Evolutionary conservation across 2,329 filamentous ascomycete genomes (phyloP).

Genomic region (Fusarium anguioides): DNA sequence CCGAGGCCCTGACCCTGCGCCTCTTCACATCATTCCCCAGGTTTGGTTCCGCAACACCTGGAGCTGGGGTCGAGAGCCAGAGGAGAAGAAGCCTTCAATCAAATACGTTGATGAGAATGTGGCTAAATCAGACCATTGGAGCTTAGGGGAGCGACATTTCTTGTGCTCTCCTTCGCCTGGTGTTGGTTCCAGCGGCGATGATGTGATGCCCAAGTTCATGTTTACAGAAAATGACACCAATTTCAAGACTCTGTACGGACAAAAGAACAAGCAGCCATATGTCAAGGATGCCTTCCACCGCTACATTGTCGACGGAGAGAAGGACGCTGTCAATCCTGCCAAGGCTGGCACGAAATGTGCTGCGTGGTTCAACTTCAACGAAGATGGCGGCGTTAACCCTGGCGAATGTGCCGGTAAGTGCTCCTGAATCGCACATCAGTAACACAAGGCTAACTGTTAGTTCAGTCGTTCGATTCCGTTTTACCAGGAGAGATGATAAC

Average conservation of each 20-base stretch:
- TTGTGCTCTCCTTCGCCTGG: constrained; percentile 91
- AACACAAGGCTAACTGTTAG: not conserved
- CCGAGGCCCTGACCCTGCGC: constrained; percentile 87
- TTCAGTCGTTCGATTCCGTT: constrained; percentile 86
- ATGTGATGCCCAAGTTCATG: constrained; percentile 85
- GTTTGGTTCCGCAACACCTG: constrained; percentile 98
- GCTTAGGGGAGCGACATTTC: constrained; percentile 84
- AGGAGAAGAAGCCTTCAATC: constrained; percentile 84
- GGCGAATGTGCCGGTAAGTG: constrained; percentile 86
- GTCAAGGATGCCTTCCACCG: constrained; percentile 97
- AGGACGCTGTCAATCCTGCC: constrained; percentile 82
- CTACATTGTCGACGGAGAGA: constrained; percentile 84
- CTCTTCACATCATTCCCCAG: constrained; percentile 92
- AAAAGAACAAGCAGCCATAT: constrained; percentile 82
- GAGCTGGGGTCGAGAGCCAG: constrained; percentile 87
- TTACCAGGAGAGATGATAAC: constrained; percentile 78
- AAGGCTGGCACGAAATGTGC: constrained; percentile 87
- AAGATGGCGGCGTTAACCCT: constrained; percentile 85
- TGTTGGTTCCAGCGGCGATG: constrained; percentile 79
- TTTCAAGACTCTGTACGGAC: constrained; percentile 78
- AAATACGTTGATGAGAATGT: constrained; percentile 72
- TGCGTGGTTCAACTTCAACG: constrained; percentile 92
- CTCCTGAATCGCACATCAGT: constrained; percentile 51
- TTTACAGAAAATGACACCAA: constrained; percentile 99
- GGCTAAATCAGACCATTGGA: constrained; percentile 81